Evolutionary conservation across 73 alveolate species (phyloP).

Genomic region (Paramecium caudatum): DNA sequence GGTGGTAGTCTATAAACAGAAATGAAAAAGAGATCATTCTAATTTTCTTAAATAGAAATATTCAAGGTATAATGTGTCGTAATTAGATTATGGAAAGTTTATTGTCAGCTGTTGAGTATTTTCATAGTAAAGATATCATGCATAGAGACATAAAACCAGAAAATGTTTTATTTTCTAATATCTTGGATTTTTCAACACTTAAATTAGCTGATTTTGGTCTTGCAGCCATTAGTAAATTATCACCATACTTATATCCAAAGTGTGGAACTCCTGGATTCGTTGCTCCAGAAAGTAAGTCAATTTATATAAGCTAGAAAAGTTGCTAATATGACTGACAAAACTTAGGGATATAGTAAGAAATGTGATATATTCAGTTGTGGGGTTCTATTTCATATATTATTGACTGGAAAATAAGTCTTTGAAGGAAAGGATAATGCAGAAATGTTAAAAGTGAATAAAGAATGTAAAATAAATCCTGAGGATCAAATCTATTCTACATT

Average conservation of each 20-base stretch:
- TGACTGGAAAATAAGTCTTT: conserved; percentile 32
- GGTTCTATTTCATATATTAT: conserved; percentile 57
- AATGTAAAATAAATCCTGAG: conserved; percentile 31
- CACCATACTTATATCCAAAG: conserved; percentile 84
- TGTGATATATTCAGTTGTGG: conserved; percentile 73
- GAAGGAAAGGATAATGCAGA: conserved; percentile 46
- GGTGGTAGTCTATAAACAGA: conserved; percentile 42
- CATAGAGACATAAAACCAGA: conserved; percentile 99
- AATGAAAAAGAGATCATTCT: conserved; percentile 8
- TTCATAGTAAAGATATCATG: conserved; percentile 92
- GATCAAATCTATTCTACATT: background rate
- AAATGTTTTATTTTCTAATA: conserved; percentile 91
- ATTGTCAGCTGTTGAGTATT: conserved; percentile 91
- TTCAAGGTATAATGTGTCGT: background rate
- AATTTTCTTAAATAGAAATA: background rate
- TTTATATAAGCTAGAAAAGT: conserved; percentile 9
- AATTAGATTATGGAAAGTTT: conserved; percentile 87
- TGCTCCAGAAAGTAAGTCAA: conserved; percentile 93
- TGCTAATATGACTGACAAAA: conserved; percentile 56
- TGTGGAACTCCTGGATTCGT: conserved; percentile 98
- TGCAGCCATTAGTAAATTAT: conserved; percentile 88
- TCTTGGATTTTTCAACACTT: conserved; percentile 84
- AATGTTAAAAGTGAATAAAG: conserved; percentile 48
- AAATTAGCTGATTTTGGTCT: conserved; percentile 97
- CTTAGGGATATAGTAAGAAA: conserved; percentile 28